Evolutionary conservation across 2,329 filamentous ascomycete genomes (phyloP).

Genomic region (Fonsecaea monophora): DNA sequence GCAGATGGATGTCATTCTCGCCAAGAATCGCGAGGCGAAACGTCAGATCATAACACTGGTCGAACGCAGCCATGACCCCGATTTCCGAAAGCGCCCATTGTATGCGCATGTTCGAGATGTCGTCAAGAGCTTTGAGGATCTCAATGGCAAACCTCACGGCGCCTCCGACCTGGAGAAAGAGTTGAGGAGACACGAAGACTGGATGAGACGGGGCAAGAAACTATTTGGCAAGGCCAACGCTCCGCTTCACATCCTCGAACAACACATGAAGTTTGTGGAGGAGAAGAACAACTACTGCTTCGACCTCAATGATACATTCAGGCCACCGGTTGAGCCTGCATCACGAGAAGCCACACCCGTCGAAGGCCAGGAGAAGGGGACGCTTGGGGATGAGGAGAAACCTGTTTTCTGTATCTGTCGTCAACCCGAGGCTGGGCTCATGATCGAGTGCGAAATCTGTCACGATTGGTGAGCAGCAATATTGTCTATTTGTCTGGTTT

Average conservation of each 20-base stretch:
- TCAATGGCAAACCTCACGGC: constrained; percentile 90
- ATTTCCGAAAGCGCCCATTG: constrained; percentile 79
- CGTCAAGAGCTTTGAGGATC: constrained; percentile 81
- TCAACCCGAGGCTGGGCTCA: constrained; percentile 92
- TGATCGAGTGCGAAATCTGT: constrained; percentile 98
- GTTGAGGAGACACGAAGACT: constrained; percentile 93
- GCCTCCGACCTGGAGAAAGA: constrained; percentile 93
- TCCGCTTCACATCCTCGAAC: constrained; percentile 91
- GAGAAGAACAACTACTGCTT: constrained; percentile 92
- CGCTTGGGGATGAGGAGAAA: constrained; percentile 62
- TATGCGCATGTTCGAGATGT: constrained; percentile 91
- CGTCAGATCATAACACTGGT: constrained; percentile 83
- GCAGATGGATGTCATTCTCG: constrained; percentile 86
- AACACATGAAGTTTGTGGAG: constrained; percentile 91
- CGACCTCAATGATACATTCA: constrained; percentile 84
- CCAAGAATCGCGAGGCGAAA: constrained; percentile 94
- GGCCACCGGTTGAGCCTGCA: constrained; percentile 87
- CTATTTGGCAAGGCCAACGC: constrained; percentile 98
- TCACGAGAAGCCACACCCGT: constrained; percentile 78
- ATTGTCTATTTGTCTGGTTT: not conserved
- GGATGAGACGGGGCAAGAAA: constrained; percentile 98
- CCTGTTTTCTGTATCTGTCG: constrained; percentile 98
- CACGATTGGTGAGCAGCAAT: constrained; percentile 83
- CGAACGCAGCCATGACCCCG: constrained; percentile 74
- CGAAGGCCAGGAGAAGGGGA: constrained; percentile 59